Evolutionary conservation across 257 asterid species (phyloP), one percentile per base, ranked within the genome.

Genomic region (Nicotiana benthamiana): DNA sequence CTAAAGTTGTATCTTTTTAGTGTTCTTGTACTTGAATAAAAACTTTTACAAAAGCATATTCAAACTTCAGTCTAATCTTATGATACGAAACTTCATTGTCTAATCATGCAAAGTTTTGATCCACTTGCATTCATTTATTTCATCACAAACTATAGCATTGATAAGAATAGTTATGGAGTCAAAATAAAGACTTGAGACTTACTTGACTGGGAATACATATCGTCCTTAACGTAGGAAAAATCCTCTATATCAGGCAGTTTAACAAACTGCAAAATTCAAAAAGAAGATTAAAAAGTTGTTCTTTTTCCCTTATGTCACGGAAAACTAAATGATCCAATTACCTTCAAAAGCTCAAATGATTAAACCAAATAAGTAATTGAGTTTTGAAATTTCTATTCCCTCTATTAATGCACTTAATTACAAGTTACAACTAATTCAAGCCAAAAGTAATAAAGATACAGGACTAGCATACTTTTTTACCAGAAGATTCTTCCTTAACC

Each of bases 241-340:
- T 93, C 99, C 90, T 95, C 99, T 80, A 93, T 95, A 84, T 89
- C 98, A 56, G 97, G 95, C 79, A 89, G 86, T 26, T 84, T 51
- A 80, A 81, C 82, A 82, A 86, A 88, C 96, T 90, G 96, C 89
- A 89, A 34, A 72, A 46, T 7, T 22, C 32, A 43, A 24, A 70
- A 12, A 43, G 4, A 72, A 13, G 13, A 46, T 46, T 24, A 72
- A 40, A 72, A 24, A 51, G 17, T 3, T 51, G 22, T 7, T 48
- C 16, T 13, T 11, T 24, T 46, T 72, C 78, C 40, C 24, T 22
- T 72, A 53, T 46, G 78, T 46, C 24, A 3, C 60, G 24, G 60
- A 46, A 46, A 72, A 46, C 60, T 36, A 72, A 72, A 24, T 24
- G 60, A 46, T 46, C 60, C 46, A 72, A 24, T 70, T 70, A 70